Base-by-base conservation (phyloP, 148 eudicot genomes). In the Fagopyrum homotropicum region DNA sequence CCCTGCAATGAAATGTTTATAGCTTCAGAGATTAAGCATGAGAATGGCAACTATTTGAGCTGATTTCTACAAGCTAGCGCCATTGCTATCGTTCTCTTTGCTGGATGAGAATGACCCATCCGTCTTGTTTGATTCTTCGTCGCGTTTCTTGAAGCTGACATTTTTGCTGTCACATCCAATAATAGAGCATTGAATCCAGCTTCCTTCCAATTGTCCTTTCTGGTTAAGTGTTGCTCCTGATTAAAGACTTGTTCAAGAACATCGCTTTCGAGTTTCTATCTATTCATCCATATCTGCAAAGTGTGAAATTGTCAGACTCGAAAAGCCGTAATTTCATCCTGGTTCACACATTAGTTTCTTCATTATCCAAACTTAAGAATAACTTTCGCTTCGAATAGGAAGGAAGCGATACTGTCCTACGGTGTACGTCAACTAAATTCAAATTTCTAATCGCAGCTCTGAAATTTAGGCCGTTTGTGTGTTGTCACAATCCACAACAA, bases 171-270 rank as follows among this genome's bases (percentile, higher is more conserved):
- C 45, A 2, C 69, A 63, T 63, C 35, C 14, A 12, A 11, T 60
- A 17, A 26, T 29, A 29, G 4, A 63, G 44, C 29, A 63, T 11
- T 63, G 30, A 8, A 59, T 59, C 64, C 64, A 59, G 64, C 22
- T 59, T 22, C 64, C 11, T 59, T 30, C 64, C 64, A 59, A 59
- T 16, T 56, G 43, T 60, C 66, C 66, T 60, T 60, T 60, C 66
- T 60, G 66, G 40, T 60, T 29, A 60, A 60, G 35, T 22, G 66
- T 22, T 9, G 35, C 10, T 17, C 2, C 9, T 14, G n/a, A 15
- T 55, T 15, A 17, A 1, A 9, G 9, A 63, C 69, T 30, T 4
- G 7, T 29, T 29, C 7, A 29, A 63, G 6, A 6, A 29, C 69
- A 63, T 63, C n/a, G 35, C 69, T 63, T 63, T 30, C 45, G 17